Conservation (phyloP, 352 stramenopile genomes). For the Pythium aristosporum region DNA sequence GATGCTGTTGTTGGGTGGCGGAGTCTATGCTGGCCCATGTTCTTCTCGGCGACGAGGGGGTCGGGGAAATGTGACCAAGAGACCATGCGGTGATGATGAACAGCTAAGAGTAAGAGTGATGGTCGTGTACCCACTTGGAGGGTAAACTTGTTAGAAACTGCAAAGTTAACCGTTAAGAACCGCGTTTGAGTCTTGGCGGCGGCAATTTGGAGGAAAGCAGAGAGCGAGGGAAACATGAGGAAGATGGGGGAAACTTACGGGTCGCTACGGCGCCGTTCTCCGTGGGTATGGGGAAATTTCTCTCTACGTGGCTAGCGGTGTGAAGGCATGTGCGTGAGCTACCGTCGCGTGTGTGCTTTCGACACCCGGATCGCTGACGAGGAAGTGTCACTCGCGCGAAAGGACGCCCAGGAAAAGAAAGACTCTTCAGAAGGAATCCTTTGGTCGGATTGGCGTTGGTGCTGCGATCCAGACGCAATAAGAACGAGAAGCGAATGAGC, state of each 20-base stretch:
- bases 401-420: slow-evolving; percentile 1
- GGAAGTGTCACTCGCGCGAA: slow-evolving; percentile 14
- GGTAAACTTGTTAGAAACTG: neutral
- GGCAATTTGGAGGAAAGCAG: neutral
- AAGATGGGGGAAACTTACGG: neutral
- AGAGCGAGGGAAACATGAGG: neutral
- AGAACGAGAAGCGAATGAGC: slow-evolving; percentile 12
- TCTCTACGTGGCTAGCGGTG: neutral
- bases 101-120: neutral
- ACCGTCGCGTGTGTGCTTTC: neutral
- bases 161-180: neutral
- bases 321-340: neutral
- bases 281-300: neutral
- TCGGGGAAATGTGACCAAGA: neutral
- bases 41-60: neutral
- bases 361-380: neutral
- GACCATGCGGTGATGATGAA: neutral
- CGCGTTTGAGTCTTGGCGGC: neutral
- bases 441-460: too few relatives aligned
- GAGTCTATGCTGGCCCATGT: too few relatives aligned
- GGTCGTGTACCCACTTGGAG: neutral
- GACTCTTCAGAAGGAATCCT: neutral
- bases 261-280: neutral
- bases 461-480: neutral
- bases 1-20: neutral